phyloP scores from a whole-genome alignment of 2,329 filamentous ascomycete species.

The Fusarium mangiferae region DNA sequence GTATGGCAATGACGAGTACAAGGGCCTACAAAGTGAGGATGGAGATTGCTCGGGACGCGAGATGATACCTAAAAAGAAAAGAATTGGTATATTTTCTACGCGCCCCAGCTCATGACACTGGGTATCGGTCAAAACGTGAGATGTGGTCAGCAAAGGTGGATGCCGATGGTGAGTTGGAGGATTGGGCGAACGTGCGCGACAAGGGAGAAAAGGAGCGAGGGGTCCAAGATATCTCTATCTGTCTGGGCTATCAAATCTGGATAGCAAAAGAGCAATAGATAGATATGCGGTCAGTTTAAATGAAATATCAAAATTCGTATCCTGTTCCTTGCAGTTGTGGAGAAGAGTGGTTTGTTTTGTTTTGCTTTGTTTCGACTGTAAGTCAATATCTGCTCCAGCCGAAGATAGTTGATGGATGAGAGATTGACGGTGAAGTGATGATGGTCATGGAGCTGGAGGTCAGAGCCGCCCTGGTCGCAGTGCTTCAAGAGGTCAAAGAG shows the following conservation, averaged over 20 bases:
- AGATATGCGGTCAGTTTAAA: constrained; percentile 25
- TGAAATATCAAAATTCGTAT: constrained; percentile 25
- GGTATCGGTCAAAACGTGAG: constrained; percentile 18
- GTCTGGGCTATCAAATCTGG: not conserved
- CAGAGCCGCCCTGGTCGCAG: constrained; percentile 24
- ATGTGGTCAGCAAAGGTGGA: constrained; percentile 23
- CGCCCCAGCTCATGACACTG: constrained; percentile 47
- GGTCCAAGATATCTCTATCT: not conserved
- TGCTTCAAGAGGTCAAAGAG: constrained; percentile 16
- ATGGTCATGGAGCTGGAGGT: constrained; percentile 10
- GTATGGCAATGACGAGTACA: constrained; percentile 14
- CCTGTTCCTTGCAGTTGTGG: constrained; percentile 12
- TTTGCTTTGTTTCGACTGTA: constrained; percentile 8
- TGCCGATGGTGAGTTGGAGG: constrained; percentile 25
- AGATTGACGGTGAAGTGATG: constrained; percentile 39
- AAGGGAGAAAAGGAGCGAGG: constrained; percentile 35
- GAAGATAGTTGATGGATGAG: constrained; percentile 4
- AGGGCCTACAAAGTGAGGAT: constrained; percentile 12
- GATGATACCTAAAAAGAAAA: constrained; percentile 41
- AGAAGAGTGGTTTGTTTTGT: constrained; percentile 13
- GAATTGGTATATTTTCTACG: constrained; percentile 33
- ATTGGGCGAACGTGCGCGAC: constrained; percentile 11
- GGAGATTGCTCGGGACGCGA: constrained; percentile 43
- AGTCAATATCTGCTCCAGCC: constrained; percentile 10
- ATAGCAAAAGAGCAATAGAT: constrained; percentile 21